Base-by-base conservation (phyloP, 192 early-diverging fungal species). In the Coemansia sp. region DNA sequence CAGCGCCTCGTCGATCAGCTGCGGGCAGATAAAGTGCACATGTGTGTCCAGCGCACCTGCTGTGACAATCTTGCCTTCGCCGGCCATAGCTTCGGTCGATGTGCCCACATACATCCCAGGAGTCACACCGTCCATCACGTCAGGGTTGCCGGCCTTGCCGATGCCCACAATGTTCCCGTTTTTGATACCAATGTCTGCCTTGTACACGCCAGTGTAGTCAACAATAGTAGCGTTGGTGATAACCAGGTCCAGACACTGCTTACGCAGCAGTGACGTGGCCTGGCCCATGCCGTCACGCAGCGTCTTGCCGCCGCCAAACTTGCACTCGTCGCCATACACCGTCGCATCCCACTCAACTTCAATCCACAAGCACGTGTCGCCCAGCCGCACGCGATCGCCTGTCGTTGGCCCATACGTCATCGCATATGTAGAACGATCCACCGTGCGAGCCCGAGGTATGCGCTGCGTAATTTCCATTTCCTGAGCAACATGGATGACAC, bases 241-340 rank as follows among this genome's bases (percentile, higher is more conserved):
- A 13, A 98, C 96, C 41, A 97, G 76, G 69, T 98, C 96, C 61
- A 98, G 74, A 11, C 93, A 88, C 41, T 91, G 89, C 1, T 32
- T 64, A 61, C 92, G 88, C 18, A 62, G 41, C n/a, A 88, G 66
- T 12, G 82, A 84, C 27, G 85, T 87, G 13, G 83, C 77, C 73
- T 94, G 93, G 19, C 96, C 96, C 96, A 98, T 98, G 45, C 96
- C 96, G 64, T 96, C 95, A 55, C 94, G 84, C 69, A 96, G 78
- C 10, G 94, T 94, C 78, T 94, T 95, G 50, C 94, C 94, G 57
- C 94, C 94, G 45, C 96, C 96, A 85, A 98, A 98, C 67, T 95
- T 94, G 68, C 88, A 89, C 73, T 98, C 96, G 65, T 98, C 95
- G 41, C 96, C 96, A 67, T 96, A 97, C 12, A 85, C 74, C 0